Evolutionary conservation across 192 early-diverging fungal species (phyloP).

Genomic region (Spizellomyces sp.): DNA sequence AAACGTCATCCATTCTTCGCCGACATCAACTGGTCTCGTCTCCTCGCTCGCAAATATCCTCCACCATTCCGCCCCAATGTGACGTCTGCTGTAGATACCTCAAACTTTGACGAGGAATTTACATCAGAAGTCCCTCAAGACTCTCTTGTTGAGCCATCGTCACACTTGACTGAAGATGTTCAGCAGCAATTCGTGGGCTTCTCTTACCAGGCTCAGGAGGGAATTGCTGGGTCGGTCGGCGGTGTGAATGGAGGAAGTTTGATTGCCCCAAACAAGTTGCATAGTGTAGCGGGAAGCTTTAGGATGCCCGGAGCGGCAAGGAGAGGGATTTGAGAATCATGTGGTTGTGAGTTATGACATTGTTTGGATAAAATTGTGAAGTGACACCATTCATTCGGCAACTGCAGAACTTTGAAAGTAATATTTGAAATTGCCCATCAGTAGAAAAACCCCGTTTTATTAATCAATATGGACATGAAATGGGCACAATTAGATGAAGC

Average conservation of each 20-base stretch:
- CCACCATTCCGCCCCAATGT: constrained; percentile 50
- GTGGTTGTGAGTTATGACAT: too few species aligned
- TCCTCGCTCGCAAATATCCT: constrained; percentile 88
- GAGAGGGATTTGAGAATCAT: neutral
- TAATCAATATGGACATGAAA: neutral
- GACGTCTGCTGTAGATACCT: constrained; percentile 83
- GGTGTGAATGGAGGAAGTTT: constrained; percentile 28
- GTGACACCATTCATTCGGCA: too few species aligned
- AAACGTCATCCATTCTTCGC: constrained; percentile 90
- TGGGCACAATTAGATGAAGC: constrained; percentile 42
- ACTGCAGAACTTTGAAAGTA: too few species aligned
- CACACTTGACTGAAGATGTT: constrained; percentile 82
- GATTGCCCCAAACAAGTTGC: constrained; percentile 25
- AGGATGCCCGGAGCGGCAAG: constrained; percentile 20
- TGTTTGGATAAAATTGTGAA: too few species aligned
- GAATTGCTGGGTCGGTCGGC: constrained; percentile 28
- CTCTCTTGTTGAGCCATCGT: constrained; percentile 74
- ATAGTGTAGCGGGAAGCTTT: constrained; percentile 19
- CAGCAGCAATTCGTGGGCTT: constrained; percentile 97
- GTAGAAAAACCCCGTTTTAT: too few species aligned
- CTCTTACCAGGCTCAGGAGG: constrained; percentile 62
- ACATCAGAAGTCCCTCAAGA: constrained; percentile 92
- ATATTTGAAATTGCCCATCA: too few species aligned
- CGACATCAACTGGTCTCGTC: constrained; percentile 83
- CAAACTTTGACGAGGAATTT: constrained; percentile 98